Evolutionary conservation across 2,329 filamentous ascomycete genomes (phyloP), one percentile per base, ranked within the genome.

Genomic region (Pezicula carpinea): DNA sequence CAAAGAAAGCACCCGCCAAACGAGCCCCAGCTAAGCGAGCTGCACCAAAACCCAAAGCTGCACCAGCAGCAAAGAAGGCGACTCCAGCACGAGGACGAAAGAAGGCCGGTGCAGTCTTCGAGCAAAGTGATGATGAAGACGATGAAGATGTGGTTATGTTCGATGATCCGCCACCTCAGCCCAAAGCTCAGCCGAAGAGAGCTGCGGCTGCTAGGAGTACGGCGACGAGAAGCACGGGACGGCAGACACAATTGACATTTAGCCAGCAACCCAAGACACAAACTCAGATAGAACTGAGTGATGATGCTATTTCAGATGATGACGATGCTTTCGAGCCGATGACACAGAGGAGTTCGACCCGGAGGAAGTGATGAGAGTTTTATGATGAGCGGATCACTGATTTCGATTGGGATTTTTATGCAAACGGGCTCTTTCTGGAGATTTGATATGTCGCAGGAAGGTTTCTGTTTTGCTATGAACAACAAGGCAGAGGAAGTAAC

Each of bases 271-370:
- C 64, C n/a, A 71, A 76, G 52, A 44, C 55, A 19, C 61, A 57
- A 34, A 55, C 56, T 31, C 47, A 54, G n/a, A 43, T 73, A n/a
- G 79, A 83, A 58, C 76, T 83, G 45, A 84, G 80, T 51, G 80
- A 83, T 49, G 81, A 85, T 59, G 80, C 83, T 62, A 82, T 85
- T 38, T 79, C 75, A 0, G 78, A 81, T 47, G 64, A 65, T 47
- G 78, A 82, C 36, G 77, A 81, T 62, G 72, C 72, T 0, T 84
- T 85, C 61, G 79, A 83, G 62, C 59, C 59, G 4, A 51, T 58
- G 45, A 40, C 44, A 29, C 26, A 29, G 26, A 29, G 5, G 10
- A 29, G 26, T 44, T 36, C 46, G 7, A 14, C 18, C 19, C 13
- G n/a, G 22, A 21, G 38, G 5, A 23, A 19, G 15, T 23, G 15